Percentiles rank a stretch among this genome's conserved stretches.
These are phyloP conservation scores for Hirschioporus abietinus DNA, from an alignment of 768 basidiomycete genomes.

Conservation along the genomic window DNA sequence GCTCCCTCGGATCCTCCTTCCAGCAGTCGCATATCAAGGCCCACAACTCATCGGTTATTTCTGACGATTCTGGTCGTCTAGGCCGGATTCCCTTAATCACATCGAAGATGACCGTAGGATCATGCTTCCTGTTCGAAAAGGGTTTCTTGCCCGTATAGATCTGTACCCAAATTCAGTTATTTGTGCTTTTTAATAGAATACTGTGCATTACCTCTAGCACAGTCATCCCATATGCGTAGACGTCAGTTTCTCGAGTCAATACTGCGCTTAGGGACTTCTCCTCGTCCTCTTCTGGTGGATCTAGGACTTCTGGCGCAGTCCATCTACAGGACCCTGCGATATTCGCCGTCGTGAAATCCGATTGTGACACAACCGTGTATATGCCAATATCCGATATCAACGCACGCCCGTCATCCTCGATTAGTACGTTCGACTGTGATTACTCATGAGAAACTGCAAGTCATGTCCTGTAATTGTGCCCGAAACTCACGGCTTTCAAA, in stretches of 20 bases:
- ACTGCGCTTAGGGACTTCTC: neutral
- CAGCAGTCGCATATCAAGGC: neutral
- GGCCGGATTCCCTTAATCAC: neutral
- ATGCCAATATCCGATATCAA: neutral
- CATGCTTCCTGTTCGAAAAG: slow-evolving; percentile 1
- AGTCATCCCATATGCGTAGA: slow-evolving; percentile 2
- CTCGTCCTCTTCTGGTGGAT: neutral
- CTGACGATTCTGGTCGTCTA: neutral
- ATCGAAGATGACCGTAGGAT: slow-evolving; percentile 1
- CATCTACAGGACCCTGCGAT: neutral
- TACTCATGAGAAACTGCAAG: neutral
- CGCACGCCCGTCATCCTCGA: neutral
- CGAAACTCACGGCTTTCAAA: slow-evolving; percentile 2
- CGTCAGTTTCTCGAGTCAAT: neutral
- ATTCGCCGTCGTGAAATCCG: slow-evolving; percentile 2
- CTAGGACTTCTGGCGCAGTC: slow-evolving; percentile 3
- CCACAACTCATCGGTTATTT: neutral
- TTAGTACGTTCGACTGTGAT: neutral
- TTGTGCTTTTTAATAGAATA: too few species aligned
- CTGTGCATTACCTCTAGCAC: neutral
- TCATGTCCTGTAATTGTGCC: neutral
- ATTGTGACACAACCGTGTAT: neutral
- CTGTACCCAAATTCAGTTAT: neutral
- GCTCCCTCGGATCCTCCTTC: neutral
- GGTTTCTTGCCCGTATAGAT: slow-evolving; percentile 2